Evolutionary conservation across 2,329 filamentous ascomycete species (phyloP).

Genomic region (Botrytis deweyae): DNA sequence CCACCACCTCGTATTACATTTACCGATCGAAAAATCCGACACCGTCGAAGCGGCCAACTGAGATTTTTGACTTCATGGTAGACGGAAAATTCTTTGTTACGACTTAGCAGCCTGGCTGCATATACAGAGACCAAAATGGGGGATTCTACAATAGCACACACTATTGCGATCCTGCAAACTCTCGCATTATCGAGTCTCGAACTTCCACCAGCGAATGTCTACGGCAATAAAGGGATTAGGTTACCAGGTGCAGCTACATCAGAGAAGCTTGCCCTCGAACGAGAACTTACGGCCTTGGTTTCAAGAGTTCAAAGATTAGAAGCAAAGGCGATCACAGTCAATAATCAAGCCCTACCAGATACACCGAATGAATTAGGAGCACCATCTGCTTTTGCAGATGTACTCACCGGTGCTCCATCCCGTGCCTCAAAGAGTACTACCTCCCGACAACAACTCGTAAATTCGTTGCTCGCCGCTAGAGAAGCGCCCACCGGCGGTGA

Average conservation of each 20-base stretch:
- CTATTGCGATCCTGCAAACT: slow-evolving; percentile 53
- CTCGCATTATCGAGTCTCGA: slow-evolving; percentile 44
- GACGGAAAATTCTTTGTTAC: slow-evolving; percentile 21
- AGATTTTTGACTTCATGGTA: slow-evolving; percentile 28
- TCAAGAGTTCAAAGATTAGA: slow-evolving; percentile 80
- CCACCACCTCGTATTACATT: slow-evolving; percentile 10
- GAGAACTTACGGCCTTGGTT: slow-evolving; percentile 76
- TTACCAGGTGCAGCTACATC: slow-evolving; percentile 75
- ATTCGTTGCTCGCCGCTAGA: slow-evolving; percentile 37
- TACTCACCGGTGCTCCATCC: slow-evolving; percentile 41
- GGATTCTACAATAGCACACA: slow-evolving; percentile 54
- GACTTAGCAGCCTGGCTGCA: slow-evolving; percentile 33
- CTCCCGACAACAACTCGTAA: slow-evolving; percentile 45
- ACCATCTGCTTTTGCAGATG: slow-evolving; percentile 63
- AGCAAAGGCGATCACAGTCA: slow-evolving; percentile 64
- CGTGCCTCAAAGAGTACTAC: slow-evolving; percentile 38
- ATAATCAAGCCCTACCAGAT: slow-evolving; percentile 65
- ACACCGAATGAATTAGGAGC: slow-evolving; percentile 75
- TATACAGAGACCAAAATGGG: slow-evolving; percentile 31
- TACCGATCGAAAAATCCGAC: slow-evolving; percentile 10
- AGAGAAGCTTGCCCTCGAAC: slow-evolving; percentile 77
- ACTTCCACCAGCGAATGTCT: slow-evolving; percentile 26
- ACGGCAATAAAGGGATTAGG: slow-evolving; percentile 47
- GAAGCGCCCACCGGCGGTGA: slow-evolving; percentile 34
- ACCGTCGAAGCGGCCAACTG: slow-evolving; percentile 9